Evolutionary conservation across 1,284 basidiomycete genomes (phyloP).

Genomic region (Termitomyces sp.): DNA sequence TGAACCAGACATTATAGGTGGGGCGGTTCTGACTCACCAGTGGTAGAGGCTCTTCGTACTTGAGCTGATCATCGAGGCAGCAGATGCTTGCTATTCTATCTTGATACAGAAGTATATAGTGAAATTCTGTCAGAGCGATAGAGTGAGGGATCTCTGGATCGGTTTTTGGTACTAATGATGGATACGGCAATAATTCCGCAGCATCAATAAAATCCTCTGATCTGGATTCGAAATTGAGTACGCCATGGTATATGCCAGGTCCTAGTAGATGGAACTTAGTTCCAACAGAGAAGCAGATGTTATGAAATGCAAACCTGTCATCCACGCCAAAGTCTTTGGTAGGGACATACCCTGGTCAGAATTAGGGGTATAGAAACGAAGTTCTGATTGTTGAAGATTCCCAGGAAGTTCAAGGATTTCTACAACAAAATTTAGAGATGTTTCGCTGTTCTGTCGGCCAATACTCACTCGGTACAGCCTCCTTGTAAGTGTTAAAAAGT

Average conservation of each 20-base stretch:
- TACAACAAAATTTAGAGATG: slow-evolving; percentile 27
- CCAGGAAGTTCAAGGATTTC: slow-evolving; percentile 87
- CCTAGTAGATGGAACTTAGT: slow-evolving; percentile 36
- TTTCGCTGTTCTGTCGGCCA: background rate
- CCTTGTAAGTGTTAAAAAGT: slow-evolving; percentile 70
- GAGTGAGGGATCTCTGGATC: slow-evolving; percentile 55
- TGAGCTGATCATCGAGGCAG: slow-evolving; percentile 75
- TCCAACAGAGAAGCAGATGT: slow-evolving; percentile 11
- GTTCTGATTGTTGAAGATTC: slow-evolving; percentile 64
- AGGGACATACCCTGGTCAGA: slow-evolving; percentile 63
- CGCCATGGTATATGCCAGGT: slow-evolving; percentile 82
- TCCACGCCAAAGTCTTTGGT: slow-evolving; percentile 78
- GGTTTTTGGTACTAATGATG: slow-evolving; percentile 30
- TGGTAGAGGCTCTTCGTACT: slow-evolving; percentile 82
- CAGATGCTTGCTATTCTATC: slow-evolving; percentile 79
- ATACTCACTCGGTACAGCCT: slow-evolving; percentile 72
- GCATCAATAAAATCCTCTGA: slow-evolving; percentile 78
- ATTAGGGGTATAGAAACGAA: slow-evolving; percentile 72
- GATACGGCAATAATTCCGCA: slow-evolving; percentile 67
- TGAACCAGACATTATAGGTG: slow-evolving; percentile 1
- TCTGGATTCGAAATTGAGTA: slow-evolving; percentile 59
- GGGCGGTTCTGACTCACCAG: slow-evolving; percentile 48
- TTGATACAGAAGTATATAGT: slow-evolving; percentile 83
- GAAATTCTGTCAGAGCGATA: slow-evolving; percentile 87
- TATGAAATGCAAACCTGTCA: slow-evolving; percentile 59